phyloP scores from a whole-genome alignment of 2,329 filamentous ascomycete genomes.

The Pyrenophora teres region DNA sequence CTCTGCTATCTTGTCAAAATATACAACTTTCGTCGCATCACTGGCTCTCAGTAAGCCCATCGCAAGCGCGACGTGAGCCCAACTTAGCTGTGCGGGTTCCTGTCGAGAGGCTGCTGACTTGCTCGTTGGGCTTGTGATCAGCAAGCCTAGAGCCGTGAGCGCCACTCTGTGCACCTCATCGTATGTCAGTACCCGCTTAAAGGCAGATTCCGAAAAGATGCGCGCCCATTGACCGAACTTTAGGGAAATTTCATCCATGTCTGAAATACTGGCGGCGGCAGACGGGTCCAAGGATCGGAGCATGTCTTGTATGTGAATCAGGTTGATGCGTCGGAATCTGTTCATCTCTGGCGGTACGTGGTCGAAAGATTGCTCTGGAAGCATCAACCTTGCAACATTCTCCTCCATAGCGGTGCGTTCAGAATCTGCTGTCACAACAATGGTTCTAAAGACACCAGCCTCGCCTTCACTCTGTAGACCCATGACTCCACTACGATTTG shows the following conservation, averaged over 20 bases:
- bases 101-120: constrained; percentile 1
- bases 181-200: constrained; percentile 61
- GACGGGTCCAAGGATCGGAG: constrained; percentile 53
- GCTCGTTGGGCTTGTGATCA: constrained; percentile 24
- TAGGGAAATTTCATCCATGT: constrained; percentile 26
- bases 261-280: constrained; percentile 29
- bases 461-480: constrained; percentile 52
- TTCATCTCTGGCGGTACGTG: constrained; percentile 21
- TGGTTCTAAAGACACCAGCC: constrained; percentile 41
- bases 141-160: constrained; percentile 56
- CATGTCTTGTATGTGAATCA: constrained; percentile 68
- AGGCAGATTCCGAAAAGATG: constrained; percentile 38
- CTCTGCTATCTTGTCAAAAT: constrained; percentile 21
- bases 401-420: constrained; percentile 19
- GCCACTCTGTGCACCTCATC: constrained; percentile 66
- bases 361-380: constrained; percentile 9
- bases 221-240: constrained; percentile 21
- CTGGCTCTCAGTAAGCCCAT: constrained; percentile 52
- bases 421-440: constrained; percentile 36
- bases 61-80: constrained; percentile 50
- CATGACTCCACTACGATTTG: constrained; percentile 45
- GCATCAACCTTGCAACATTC: constrained; percentile 11
- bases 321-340: constrained; percentile 59
- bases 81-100: constrained; percentile 36
- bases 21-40: constrained; percentile 55